Evolutionary conservation across 257 asterid species (phyloP).

Genomic region (Scutellaria galericulata): DNA sequence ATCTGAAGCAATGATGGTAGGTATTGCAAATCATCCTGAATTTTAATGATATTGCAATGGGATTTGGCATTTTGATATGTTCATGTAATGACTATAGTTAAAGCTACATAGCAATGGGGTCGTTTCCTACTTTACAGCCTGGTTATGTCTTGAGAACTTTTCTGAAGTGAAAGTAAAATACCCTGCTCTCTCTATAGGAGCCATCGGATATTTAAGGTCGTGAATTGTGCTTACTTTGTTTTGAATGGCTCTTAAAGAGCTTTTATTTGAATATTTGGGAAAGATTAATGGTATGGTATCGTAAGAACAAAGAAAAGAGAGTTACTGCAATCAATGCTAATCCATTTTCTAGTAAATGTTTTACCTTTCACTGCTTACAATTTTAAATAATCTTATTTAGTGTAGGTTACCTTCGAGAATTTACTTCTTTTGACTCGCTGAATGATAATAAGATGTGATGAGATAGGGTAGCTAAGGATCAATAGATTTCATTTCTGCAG

Average conservation of each 20-base stretch:
- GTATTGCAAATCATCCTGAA: not conserved
- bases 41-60: not conserved
- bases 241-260: not conserved
- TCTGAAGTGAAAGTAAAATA: not conserved
- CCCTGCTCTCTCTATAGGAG: not conserved
- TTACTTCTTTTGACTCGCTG: not conserved
- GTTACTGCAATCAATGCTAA: not conserved
- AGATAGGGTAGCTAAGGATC: too few relatives aligned
- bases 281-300: not conserved
- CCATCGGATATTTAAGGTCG: not conserved
- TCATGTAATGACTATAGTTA: not conserved
- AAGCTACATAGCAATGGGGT: not conserved
- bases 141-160: not conserved
- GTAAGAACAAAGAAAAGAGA: not conserved
- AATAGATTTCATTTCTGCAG: too few relatives aligned
- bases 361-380: not conserved
- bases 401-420: not conserved
- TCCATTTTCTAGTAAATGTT: not conserved
- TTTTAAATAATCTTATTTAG: not conserved
- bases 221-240: not conserved
- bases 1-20: constrained; percentile 10
- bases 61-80: not conserved
- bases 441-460: not conserved
- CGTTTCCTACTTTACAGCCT: not conserved
- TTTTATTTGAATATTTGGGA: not conserved